A percentile compares a stretch with the other conserved stretches of the same genome.
These are phyloP conservation scores for Hypoxylon fuscum DNA, from an alignment of 495 filamentous ascomycete genomes.

Conservation along the genomic window DNA sequence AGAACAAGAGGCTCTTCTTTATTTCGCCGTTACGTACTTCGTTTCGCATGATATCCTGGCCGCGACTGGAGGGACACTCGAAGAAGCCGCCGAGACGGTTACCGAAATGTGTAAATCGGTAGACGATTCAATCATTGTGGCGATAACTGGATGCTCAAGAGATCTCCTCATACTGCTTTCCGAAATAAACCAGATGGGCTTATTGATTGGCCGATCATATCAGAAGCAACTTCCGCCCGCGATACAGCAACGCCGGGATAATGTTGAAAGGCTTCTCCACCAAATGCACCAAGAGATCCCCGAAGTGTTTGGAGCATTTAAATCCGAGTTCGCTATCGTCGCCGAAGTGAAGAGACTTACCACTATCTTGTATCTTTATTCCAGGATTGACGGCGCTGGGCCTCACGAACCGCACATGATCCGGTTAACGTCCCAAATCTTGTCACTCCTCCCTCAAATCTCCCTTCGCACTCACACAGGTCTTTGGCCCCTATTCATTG, in stretches of 20 bases:
- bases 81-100: conserved; percentile 25
- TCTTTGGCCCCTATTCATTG: conserved; percentile 35
- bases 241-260: conserved; percentile 27
- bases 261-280: conserved; percentile 29
- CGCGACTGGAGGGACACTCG: conserved; percentile 27
- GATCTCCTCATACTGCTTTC: conserved; percentile 31
- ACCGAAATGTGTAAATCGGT: conserved; percentile 28
- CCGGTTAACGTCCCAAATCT: conserved; percentile 23
- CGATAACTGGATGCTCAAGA: conserved; percentile 28
- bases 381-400: conserved; percentile 22
- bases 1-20: conserved; percentile 30
- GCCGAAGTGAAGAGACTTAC: conserved; percentile 34
- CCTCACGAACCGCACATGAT: conserved; percentile 32
- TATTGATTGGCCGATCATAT: conserved; percentile 1
- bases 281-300: conserved; percentile 27
- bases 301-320: conserved; percentile 15
- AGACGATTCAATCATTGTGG: conserved; percentile 20
- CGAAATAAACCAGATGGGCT: conserved; percentile 32
- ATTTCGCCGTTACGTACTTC: conserved; percentile 36
- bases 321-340: conserved; percentile 24
- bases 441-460: conserved; percentile 23
- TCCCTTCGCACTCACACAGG: conserved; percentile 32
- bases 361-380: conserved; percentile 32
- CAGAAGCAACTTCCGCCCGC: conserved; percentile 3
- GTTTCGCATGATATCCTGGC: conserved; percentile 35